Conservation (phyloP, 768 basidiomycete species). For the Kwoniella mangroviensis region DNA sequence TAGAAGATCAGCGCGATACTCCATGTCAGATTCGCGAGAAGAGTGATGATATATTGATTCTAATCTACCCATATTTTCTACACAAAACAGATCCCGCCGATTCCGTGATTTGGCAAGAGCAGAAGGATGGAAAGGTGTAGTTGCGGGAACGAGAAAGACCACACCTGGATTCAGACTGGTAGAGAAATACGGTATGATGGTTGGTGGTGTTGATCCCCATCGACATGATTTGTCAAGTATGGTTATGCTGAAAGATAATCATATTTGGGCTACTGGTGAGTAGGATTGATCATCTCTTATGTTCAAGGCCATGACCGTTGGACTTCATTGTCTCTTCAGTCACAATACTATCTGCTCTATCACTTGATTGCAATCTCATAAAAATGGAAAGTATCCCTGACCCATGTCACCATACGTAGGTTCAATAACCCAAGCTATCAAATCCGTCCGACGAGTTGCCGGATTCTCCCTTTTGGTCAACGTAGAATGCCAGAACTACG, state of each 20-base stretch:
- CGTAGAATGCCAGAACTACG: conserved; percentile 86
- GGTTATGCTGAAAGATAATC: conserved; percentile 99
- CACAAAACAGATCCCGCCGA: conserved; percentile 64
- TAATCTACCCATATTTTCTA: not conserved
- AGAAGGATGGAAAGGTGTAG: conserved; percentile 80
- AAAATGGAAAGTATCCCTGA: not conserved
- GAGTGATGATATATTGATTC: not conserved
- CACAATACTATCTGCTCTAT: not conserved
- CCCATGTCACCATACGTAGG: conserved; percentile 60
- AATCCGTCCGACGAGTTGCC: conserved; percentile 82
- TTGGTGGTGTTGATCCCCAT: conserved; percentile 94
- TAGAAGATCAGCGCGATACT: no score
- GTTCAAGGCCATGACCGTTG: not conserved
- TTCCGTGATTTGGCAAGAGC: conserved; percentile 77
- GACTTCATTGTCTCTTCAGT: not conserved
- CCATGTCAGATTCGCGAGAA: no score
- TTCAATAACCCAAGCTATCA: conserved; percentile 85
- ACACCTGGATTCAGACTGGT: conserved; percentile 96
- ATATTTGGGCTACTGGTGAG: conserved; percentile 93
- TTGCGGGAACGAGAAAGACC: conserved; percentile 96
- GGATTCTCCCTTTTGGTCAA: conserved; percentile 91
- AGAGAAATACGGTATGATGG: conserved; percentile 98
- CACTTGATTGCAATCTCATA: not conserved
- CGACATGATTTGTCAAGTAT: conserved; percentile 96
- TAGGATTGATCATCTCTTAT: not conserved